Evolutionary conservation across 1,284 basidiomycete species (phyloP), one percentile per base, ranked within the genome.

Genomic region (Athelia psychrophila): DNA sequence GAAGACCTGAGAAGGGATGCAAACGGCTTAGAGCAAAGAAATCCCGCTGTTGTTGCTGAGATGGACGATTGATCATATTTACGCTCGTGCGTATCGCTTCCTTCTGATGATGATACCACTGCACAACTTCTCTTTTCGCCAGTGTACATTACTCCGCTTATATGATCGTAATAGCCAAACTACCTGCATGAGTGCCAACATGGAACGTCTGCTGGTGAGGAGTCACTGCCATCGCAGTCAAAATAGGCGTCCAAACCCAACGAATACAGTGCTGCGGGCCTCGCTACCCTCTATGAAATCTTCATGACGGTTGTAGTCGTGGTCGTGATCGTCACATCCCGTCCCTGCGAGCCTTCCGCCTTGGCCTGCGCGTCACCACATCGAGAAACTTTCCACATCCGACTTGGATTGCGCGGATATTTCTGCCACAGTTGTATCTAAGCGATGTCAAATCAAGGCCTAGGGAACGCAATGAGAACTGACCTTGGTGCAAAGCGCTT

Each of bases 1-100:
- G 68, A 71, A 45, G 73, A 72, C 40, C 30, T 65, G 44, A 57
- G 47, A 46, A 59, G 36, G 48, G 71, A 74, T 56, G 60, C 60
- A 0, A 50, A 54, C 25, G 64, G 62, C 23, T 52, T 67, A 25
- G 68, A 71, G 3, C 63, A 63, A 22, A 16, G 38, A 16, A 5
- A 18, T 42, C n/a, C 9, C 9, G 38, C 16, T 16, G 38, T 16
- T 42, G 16, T 9, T 5, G 38, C 20, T 42, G 27, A 5, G 27
- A 13, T 13, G 13, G 27, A 30, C 13, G 27, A 30, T 42, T 42
- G 38, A 42, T 42, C 6, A 6, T 42, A 6, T 18, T n/a, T n/a
- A n/a, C n/a, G n/a, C n/a, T n/a, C n/a, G 20, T 18, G 16, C 20
- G 38, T 18, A 6, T 22, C n/a, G 38, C n/a, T 8, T n/a, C 9